Conservation (phyloP, 2,329 filamentous ascomycete genomes). For the Colletotrichum salicis region DNA sequence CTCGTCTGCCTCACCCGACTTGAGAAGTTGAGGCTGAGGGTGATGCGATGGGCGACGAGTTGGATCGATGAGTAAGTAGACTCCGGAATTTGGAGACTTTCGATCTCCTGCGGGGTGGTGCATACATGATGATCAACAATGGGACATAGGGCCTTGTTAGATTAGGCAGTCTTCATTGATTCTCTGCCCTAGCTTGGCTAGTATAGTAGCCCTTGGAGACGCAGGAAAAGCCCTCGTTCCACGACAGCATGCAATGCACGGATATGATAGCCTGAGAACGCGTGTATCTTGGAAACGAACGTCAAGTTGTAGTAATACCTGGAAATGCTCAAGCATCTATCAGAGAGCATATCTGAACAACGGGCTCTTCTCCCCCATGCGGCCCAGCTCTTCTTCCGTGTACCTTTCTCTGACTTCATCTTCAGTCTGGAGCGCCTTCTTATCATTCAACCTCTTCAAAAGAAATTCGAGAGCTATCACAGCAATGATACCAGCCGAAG, state of each 20-base stretch:
- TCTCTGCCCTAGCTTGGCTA: neutral
- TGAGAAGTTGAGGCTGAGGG: neutral
- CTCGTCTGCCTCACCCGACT: accelerated
- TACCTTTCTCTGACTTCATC: constrained; percentile 43
- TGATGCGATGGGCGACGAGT: neutral
- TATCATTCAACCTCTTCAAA: constrained; percentile 38
- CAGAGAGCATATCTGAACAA: constrained; percentile 45
- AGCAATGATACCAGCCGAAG: constrained; percentile 33
- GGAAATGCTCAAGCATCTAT: neutral
- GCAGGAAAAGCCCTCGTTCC: neutral
- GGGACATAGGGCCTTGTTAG: neutral
- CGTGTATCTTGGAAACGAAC: neutral
- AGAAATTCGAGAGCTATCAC: constrained; percentile 27
- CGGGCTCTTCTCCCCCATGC: constrained; percentile 45
- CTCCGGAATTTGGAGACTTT: neutral
- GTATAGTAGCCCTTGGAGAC: neutral
- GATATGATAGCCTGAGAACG: neutral
- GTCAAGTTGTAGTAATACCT: neutral
- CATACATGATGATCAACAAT: neutral
- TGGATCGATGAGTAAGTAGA: neutral
- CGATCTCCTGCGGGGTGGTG: neutral
- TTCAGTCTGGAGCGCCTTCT: constrained; percentile 39
- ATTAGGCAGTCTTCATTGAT: neutral
- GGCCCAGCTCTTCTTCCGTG: constrained; percentile 42
- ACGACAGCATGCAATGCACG: neutral